Evolutionary conservation across 345 rosid species (phyloP).

Genomic region (Euphorbia peplus): DNA sequence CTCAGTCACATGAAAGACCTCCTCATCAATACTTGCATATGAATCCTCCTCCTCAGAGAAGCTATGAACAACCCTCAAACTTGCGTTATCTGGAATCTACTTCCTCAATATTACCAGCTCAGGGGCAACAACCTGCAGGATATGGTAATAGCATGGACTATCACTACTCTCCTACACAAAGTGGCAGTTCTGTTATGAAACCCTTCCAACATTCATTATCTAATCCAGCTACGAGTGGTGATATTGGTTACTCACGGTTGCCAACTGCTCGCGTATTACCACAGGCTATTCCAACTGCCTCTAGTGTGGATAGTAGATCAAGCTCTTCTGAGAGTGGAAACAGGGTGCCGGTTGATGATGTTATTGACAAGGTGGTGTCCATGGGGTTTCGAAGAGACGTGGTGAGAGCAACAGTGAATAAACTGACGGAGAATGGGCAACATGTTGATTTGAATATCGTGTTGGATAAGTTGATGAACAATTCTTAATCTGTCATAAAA

Average conservation of each 20-base stretch:
- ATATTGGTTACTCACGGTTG: constrained; percentile 24
- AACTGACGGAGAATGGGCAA: constrained; percentile 46
- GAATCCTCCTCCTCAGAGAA: constrained; percentile 21
- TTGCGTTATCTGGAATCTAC: constrained; percentile 25
- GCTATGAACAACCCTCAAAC: constrained; percentile 22
- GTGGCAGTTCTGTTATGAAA: constrained; percentile 20
- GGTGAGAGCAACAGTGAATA: constrained; percentile 47
- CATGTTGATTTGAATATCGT: constrained; percentile 46
- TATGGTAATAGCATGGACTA: constrained; percentile 16
- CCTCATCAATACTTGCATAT: constrained; percentile 13
- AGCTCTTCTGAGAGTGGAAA: constrained; percentile 23
- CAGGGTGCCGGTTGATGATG: constrained; percentile 35
- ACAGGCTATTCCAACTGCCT: constrained; percentile 48
- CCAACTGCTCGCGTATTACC: constrained; percentile 46
- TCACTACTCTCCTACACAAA: constrained; percentile 14
- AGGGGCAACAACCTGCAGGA: constrained; percentile 9
- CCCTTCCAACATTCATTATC: constrained; percentile 9
- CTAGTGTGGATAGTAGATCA: constrained; percentile 32
- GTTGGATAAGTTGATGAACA: constrained; percentile 51
- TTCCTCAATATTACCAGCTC: constrained; percentile 16
- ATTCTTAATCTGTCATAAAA: constrained; percentile 13
- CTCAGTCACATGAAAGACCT: constrained; percentile 24
- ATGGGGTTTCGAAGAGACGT: constrained; percentile 67
- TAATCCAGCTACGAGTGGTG: constrained; percentile 13
- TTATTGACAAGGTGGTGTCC: constrained; percentile 48